These are phyloP conservation scores for Fraxinus sp. DNA, from an alignment of 305 asterid genomes.

Conservation along the genomic window DNA sequence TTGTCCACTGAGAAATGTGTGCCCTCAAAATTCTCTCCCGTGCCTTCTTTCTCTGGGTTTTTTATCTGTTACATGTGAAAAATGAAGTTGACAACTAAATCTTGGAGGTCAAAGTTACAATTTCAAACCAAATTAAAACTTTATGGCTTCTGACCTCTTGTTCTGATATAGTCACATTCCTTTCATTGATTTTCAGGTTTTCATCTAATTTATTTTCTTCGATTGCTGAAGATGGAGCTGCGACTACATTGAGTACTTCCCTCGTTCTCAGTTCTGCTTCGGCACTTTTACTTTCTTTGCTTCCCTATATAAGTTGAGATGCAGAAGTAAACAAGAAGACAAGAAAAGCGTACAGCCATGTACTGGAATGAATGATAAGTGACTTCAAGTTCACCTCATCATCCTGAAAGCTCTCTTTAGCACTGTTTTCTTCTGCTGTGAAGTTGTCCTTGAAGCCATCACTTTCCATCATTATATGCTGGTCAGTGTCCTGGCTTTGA, in stretches of 20 bases:
- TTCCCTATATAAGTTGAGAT: neutral
- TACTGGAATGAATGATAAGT: neutral
- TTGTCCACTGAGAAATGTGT: neutral
- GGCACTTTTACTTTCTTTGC: neutral
- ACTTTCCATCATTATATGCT: neutral
- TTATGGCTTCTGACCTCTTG: conserved; percentile 13
- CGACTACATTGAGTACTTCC: neutral
- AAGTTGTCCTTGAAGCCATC: neutral
- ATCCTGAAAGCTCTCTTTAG: neutral
- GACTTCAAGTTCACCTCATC: conserved; percentile 8
- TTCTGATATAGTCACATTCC: neutral
- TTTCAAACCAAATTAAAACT: neutral
- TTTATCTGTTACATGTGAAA: conserved; percentile 4
- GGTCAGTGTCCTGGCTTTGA: neutral
- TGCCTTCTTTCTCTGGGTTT: conserved; percentile 6
- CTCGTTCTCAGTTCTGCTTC: neutral
- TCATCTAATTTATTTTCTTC: conserved; percentile 1
- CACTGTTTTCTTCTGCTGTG: neutral
- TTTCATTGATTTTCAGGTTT: neutral
- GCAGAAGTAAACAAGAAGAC: neutral
- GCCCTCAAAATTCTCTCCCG: neutral
- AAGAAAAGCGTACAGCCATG: neutral
- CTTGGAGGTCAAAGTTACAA: neutral
- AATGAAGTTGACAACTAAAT: neutral
- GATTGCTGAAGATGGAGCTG: neutral